These are phyloP conservation scores for Incumbomyces delicatus DNA, from an alignment of 2,329 filamentous ascomycete species.

Conservation along the genomic window DNA sequence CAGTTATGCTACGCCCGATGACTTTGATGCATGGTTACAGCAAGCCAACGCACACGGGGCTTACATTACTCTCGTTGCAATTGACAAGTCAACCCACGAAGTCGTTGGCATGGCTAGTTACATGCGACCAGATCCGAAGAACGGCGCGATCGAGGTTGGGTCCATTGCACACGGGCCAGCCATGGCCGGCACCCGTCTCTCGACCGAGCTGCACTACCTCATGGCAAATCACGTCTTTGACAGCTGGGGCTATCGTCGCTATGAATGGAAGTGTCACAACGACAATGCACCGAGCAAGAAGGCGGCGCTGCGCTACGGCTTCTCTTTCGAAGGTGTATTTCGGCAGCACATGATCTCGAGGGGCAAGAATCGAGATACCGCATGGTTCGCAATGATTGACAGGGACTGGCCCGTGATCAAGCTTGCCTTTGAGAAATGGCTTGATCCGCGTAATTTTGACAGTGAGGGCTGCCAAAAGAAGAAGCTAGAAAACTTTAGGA, in stretches of 20 bases:
- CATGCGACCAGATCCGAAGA: constrained; percentile 38
- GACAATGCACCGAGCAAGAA: constrained; percentile 45
- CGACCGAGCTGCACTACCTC: constrained; percentile 51
- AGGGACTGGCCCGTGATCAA: constrained; percentile 47
- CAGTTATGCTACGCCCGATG: not conserved
- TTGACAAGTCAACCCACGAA: not conserved
- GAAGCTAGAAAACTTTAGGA: constrained; percentile 32
- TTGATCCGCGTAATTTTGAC: constrained; percentile 48
- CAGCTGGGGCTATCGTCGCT: constrained; percentile 44
- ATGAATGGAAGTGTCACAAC: constrained; percentile 57
- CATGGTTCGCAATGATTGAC: constrained; percentile 51
- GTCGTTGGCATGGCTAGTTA: not conserved
- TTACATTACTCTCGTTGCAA: not conserved
- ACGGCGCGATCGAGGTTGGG: constrained; percentile 50
- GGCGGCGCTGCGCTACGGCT: constrained; percentile 50
- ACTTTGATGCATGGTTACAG: not conserved
- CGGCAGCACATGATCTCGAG: constrained; percentile 53
- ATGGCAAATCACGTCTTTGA: constrained; percentile 47
- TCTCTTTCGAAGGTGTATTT: constrained; percentile 50
- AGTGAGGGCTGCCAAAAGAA: constrained; percentile 42
- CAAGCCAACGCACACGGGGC: not conserved
- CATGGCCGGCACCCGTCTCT: constrained; percentile 45
- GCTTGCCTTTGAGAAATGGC: constrained; percentile 44
- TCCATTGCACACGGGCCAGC: constrained; percentile 41
- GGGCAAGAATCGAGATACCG: constrained; percentile 48